Conservation (phyloP, 139 green algal species). For the Parachlorella kessleri region DNA sequence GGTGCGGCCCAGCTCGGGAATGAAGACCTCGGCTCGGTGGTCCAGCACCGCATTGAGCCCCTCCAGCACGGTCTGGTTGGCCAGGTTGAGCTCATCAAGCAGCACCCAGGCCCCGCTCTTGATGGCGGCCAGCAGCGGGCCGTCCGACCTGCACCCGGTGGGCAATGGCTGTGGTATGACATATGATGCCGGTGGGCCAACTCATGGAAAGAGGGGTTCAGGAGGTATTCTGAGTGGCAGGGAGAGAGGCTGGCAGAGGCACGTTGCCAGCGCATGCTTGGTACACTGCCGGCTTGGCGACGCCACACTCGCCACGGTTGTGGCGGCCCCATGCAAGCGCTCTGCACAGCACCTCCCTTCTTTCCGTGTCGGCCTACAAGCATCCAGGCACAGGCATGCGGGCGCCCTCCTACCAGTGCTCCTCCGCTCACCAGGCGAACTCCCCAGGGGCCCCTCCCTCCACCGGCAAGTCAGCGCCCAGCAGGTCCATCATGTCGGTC, state of each 20-base stretch:
- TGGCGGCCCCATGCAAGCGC: too few species aligned
- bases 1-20: conserved; percentile 87
- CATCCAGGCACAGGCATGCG: too few species aligned
- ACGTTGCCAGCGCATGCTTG: too few species aligned
- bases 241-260: too few species aligned
- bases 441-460: conserved; percentile 75
- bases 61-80: conserved; percentile 91
- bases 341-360: too few species aligned
- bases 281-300: too few species aligned
- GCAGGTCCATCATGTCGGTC: conserved; percentile 99
- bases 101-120: conserved; percentile 93
- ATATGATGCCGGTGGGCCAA: background rate
- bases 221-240: too few species aligned
- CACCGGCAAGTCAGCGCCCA: conserved; percentile 94
- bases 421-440: conserved; percentile 93
- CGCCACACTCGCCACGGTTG: too few species aligned
- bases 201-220: too few species aligned
- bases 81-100: conserved; percentile 99
- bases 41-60: conserved; percentile 97
- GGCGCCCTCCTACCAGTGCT: too few species aligned
- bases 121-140: conserved; percentile 91
- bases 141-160: conserved; percentile 68
- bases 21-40: conserved; percentile 93
- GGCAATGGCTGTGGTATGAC: background rate
- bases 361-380: too few species aligned